Evolutionary conservation across 306 rosid genomes (phyloP).

Genomic region (Canavalia gladiata): DNA sequence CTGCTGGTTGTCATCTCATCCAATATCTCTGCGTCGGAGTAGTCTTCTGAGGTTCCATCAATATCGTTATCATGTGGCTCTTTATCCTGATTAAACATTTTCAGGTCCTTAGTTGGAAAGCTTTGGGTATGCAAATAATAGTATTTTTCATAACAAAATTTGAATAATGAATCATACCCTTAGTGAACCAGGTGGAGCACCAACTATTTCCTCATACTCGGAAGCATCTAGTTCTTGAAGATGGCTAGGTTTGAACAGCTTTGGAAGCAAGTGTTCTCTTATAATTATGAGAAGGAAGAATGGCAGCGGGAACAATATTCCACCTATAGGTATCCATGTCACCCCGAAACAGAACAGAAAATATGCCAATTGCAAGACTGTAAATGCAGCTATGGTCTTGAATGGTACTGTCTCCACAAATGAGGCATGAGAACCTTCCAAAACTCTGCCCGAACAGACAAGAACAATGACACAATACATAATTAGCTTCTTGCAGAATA

Average conservation of each 20-base stretch:
- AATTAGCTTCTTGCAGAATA: neutral
- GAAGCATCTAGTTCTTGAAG: slow-evolving; percentile 90
- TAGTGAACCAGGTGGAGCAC: slow-evolving; percentile 51
- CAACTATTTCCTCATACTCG: slow-evolving; percentile 83
- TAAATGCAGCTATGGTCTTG: slow-evolving; percentile 79
- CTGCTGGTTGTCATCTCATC: slow-evolving; percentile 88
- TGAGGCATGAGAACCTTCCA: slow-evolving; percentile 85
- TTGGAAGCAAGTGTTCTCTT: slow-evolving; percentile 84
- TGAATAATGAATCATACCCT: slow-evolving; percentile 40
- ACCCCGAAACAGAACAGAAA: slow-evolving; percentile 74
- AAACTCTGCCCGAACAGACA: slow-evolving; percentile 63
- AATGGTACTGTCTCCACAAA: slow-evolving; percentile 88
- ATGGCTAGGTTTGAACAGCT: slow-evolving; percentile 59
- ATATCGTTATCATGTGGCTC: slow-evolving; percentile 48
- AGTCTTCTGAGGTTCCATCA: slow-evolving; percentile 55
- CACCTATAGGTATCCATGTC: slow-evolving; percentile 91
- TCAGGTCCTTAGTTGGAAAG: slow-evolving; percentile 17
- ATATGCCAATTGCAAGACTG: slow-evolving; percentile 72
- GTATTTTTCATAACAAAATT: neutral
- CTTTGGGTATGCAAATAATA: slow-evolving; percentile 17
- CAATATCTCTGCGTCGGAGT: slow-evolving; percentile 77
- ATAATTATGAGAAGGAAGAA: slow-evolving; percentile 83
- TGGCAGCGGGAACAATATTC: slow-evolving; percentile 87
- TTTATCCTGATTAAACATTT: slow-evolving; percentile 62
- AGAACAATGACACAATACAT: slow-evolving; percentile 34